These are phyloP conservation scores for Lasiosphaeria miniovina DNA, from an alignment of 495 filamentous ascomycete species.

Conservation along the genomic window DNA sequence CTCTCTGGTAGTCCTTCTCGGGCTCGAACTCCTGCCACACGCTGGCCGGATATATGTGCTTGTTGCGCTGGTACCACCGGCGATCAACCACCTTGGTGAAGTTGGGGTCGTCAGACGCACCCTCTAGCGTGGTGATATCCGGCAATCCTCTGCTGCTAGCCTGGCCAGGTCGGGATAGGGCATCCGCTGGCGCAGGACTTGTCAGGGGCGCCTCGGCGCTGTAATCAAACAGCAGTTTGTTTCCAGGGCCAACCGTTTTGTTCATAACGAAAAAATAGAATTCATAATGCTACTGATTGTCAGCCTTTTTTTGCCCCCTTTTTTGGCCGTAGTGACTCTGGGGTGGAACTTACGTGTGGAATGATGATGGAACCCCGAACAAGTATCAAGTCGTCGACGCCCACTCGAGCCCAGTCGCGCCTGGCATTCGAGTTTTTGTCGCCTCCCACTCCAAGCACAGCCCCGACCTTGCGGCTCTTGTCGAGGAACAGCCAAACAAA, in stretches of 20 bases:
- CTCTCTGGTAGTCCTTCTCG: slow-evolving; percentile 75
- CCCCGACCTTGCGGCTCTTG: slow-evolving; percentile 82
- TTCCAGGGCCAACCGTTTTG: slow-evolving; percentile 66
- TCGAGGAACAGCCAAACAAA: slow-evolving; percentile 89
- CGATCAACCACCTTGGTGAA: slow-evolving; percentile 95
- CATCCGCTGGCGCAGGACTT: slow-evolving; percentile 40
- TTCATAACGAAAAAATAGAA: slow-evolving; percentile 97
- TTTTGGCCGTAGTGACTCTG: not conserved
- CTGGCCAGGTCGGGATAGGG: slow-evolving; percentile 27
- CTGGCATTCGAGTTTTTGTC: slow-evolving; percentile 58
- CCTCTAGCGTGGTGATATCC: slow-evolving; percentile 59
- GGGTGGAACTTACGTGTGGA: slow-evolving; percentile 70
- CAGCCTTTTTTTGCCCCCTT: slow-evolving; percentile 9
- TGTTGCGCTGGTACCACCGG: slow-evolving; percentile 94
- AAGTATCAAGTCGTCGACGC: slow-evolving; percentile 95
- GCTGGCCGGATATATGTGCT: slow-evolving; percentile 95
- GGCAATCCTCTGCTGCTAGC: slow-evolving; percentile 33
- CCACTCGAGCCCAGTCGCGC: slow-evolving; percentile 87
- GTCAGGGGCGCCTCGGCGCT: slow-evolving; percentile 43
- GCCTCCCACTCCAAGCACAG: slow-evolving; percentile 70
- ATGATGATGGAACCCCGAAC: slow-evolving; percentile 91
- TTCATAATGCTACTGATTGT: slow-evolving; percentile 74
- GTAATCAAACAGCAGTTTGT: slow-evolving; percentile 76
- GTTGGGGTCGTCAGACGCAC: slow-evolving; percentile 71
- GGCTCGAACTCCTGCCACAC: slow-evolving; percentile 95